Conservation (phyloP, 768 basidiomycete genomes). For the Crassisporium funariophilum region DNA sequence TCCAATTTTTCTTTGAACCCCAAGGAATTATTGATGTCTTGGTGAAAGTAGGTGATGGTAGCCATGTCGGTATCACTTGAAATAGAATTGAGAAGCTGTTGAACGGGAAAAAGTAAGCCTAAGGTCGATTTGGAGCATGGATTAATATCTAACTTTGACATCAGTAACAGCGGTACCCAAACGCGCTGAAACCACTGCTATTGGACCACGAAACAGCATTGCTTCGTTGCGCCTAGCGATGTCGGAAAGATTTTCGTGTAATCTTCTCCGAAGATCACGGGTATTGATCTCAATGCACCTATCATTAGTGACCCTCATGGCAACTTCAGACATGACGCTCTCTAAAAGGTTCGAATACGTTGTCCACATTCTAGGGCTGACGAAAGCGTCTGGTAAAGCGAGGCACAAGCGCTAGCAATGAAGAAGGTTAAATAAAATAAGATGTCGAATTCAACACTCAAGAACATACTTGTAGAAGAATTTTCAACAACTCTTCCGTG, state of each 20-base stretch:
- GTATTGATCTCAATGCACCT: conserved; percentile 40
- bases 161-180: conserved; percentile 62
- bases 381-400: conserved; percentile 71
- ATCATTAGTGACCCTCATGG: conserved; percentile 31
- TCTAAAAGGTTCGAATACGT: conserved; percentile 49
- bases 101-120: background rate
- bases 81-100: conserved; percentile 77
- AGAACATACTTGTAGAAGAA: conserved; percentile 59
- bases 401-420: conserved; percentile 63
- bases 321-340: conserved; percentile 47
- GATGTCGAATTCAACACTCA: background rate
- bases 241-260: conserved; percentile 65
- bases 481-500: conserved; percentile 54
- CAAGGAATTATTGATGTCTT: conserved; percentile 38
- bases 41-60: conserved; percentile 59
- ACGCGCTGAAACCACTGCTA: conserved; percentile 58
- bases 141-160: conserved; percentile 40
- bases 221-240: conserved; percentile 80
- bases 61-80: conserved; percentile 63
- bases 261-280: conserved; percentile 46
- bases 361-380: conserved; percentile 73
- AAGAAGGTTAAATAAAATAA: conserved; percentile 3
- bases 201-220: conserved; percentile 70
- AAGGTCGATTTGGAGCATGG: conserved; percentile 1
- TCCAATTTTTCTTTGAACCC: conserved; percentile 71